Evolutionary conservation across 306 rosid genomes (phyloP).

Genomic region (Heteromeles arbutifolia): DNA sequence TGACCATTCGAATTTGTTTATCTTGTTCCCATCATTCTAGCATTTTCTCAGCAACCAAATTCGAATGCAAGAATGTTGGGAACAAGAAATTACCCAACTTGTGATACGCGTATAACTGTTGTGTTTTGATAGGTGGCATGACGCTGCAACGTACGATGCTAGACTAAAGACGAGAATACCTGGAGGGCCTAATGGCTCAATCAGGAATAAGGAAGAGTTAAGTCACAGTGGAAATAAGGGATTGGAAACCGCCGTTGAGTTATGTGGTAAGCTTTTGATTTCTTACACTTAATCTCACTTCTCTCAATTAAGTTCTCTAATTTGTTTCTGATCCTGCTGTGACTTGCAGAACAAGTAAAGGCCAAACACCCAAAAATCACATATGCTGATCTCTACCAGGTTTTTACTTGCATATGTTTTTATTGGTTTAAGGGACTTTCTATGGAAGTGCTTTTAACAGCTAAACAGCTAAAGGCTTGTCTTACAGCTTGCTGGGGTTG

Average conservation of each 20-base stretch:
- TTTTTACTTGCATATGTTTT: background rate
- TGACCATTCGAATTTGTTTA: no score
- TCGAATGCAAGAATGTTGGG: background rate
- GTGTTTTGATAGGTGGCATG: conserved; percentile 62
- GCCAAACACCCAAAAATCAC: conserved; percentile 51
- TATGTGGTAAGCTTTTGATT: conserved; percentile 48
- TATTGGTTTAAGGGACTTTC: background rate
- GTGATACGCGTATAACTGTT: background rate
- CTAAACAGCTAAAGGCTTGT: background rate
- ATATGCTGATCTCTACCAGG: conserved; percentile 86
- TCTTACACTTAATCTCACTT: background rate
- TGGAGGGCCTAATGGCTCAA: conserved; percentile 90
- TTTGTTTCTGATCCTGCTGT: conserved; percentile 7
- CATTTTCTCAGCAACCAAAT: background rate
- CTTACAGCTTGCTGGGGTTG: conserved; percentile 86
- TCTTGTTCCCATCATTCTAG: background rate
- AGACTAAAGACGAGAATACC: conserved; percentile 26
- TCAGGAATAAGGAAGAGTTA: conserved; percentile 45
- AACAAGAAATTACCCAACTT: background rate
- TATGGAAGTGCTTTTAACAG: background rate
- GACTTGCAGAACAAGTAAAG: conserved; percentile 63
- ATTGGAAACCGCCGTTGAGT: conserved; percentile 47
- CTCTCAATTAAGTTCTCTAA: background rate
- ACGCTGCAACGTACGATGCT: conserved; percentile 74
- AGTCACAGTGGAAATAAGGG: conserved; percentile 58